Percentiles rank a stretch among this genome's conserved stretches.
Conservation (phyloP, 768 basidiomycete genomes). For the Leccinum longicurvipes region DNA sequence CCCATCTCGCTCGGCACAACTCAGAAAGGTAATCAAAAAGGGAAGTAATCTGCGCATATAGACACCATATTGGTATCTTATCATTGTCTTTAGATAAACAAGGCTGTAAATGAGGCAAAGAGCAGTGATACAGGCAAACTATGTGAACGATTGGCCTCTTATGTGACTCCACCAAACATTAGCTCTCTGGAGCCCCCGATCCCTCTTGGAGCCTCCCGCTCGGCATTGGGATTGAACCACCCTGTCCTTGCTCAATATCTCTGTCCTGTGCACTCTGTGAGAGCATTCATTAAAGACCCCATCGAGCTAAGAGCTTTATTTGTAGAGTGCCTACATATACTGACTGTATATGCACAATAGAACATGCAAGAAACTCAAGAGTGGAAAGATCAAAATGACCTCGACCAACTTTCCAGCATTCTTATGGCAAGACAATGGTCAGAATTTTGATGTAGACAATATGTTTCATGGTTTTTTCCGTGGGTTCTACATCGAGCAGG, state of each 20-base stretch:
- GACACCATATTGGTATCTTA: not conserved
- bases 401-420: not conserved
- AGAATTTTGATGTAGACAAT: not conserved
- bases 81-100: not conserved
- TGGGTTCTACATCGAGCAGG: not conserved
- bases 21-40: not conserved
- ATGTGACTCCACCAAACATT: not conserved
- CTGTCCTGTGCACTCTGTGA: not conserved
- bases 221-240: conserved; percentile 4
- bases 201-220: not conserved
- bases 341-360: not conserved
- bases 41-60: not conserved
- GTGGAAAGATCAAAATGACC: conserved; percentile 1
- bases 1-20: not conserved
- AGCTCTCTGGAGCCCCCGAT: not conserved
- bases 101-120: not conserved
- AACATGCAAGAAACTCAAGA: not conserved
- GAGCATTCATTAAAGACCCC: not conserved
- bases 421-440: conserved; percentile 2
- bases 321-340: not conserved
- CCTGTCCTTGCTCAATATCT: not conserved
- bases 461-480: conserved; percentile 1
- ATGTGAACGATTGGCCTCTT: not conserved
- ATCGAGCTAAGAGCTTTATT: not conserved
- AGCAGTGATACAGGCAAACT: not conserved